These are phyloP conservation scores for Rubus idaeus DNA, from an alignment of 306 rosid species.

Conservation along the genomic window DNA sequence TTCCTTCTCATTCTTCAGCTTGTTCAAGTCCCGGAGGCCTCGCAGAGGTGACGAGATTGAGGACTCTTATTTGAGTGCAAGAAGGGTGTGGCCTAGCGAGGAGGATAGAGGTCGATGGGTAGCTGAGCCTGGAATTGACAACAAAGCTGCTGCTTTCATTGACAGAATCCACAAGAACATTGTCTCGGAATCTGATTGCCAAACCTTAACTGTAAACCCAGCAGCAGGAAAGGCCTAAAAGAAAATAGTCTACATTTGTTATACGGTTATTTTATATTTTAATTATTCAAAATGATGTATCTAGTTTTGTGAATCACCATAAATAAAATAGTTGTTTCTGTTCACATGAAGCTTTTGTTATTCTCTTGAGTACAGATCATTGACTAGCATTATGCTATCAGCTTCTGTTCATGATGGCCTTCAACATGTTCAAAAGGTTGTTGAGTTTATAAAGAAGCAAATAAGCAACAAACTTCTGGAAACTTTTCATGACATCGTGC, in stretches of 20 bases:
- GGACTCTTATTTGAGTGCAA: slow-evolving; percentile 38
- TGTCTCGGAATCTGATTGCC: slow-evolving; percentile 45
- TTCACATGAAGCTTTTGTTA: neutral
- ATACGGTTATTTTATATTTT: neutral
- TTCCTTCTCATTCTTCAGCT: slow-evolving; percentile 57
- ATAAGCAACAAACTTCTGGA: neutral
- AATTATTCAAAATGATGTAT: slow-evolving; percentile 26
- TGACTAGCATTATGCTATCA: neutral
- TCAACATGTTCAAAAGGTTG: neutral
- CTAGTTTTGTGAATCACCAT: slow-evolving; percentile 19
- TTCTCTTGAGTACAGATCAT: neutral
- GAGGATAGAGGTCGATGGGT: slow-evolving; percentile 62
- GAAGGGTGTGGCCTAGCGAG: slow-evolving; percentile 77
- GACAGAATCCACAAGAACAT: slow-evolving; percentile 44
- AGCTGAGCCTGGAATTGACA: slow-evolving; percentile 73
- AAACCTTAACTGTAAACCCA: slow-evolving; percentile 42
- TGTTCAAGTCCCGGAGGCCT: slow-evolving; percentile 48
- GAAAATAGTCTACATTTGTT: slow-evolving; percentile 7
- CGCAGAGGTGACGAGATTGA: slow-evolving; percentile 29
- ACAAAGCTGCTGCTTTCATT: slow-evolving; percentile 60
- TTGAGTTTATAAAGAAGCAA: neutral
- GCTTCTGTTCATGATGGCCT: neutral
- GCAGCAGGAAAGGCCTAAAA: slow-evolving; percentile 9
- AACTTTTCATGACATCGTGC: neutral
- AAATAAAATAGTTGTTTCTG: slow-evolving; percentile 7